A percentile compares a stretch with the other conserved stretches of the same genome.
Conservation (phyloP, 805 yeast genomes). For the Cyberlindnera samutprakarnensis region DNA sequence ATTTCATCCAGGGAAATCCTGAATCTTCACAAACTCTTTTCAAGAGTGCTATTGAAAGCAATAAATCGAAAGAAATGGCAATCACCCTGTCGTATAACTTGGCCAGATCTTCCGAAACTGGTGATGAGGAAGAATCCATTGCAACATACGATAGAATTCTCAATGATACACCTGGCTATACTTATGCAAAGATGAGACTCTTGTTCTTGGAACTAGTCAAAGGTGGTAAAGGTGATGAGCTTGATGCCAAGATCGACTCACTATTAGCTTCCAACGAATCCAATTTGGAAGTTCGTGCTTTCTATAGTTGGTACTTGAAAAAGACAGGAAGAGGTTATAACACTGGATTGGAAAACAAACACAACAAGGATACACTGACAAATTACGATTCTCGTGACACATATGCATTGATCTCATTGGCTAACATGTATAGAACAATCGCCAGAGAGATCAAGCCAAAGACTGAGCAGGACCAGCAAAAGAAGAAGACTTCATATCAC, state of each 20-base stretch:
- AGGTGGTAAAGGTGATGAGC: constrained; percentile 29
- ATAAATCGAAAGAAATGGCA: constrained; percentile 30
- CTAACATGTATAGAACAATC: constrained; percentile 74
- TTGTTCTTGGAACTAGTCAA: constrained; percentile 53
- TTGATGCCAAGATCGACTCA: constrained; percentile 45
- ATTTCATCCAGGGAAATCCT: constrained; percentile 55
- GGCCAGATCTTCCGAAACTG: constrained; percentile 66
- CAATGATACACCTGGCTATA: constrained; percentile 55
- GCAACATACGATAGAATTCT: constrained; percentile 48
- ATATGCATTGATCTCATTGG: constrained; percentile 84
- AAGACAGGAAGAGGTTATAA: constrained; percentile 41
- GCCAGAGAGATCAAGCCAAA: constrained; percentile 65
- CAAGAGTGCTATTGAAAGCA: constrained; percentile 38
- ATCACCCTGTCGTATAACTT: constrained; percentile 59
- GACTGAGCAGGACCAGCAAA: constrained; percentile 42
- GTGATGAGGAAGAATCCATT: constrained; percentile 21
- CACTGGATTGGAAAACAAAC: constrained; percentile 60
- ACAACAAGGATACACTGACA: constrained; percentile 78
- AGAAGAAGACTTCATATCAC: constrained; percentile 64
- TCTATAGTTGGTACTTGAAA: constrained; percentile 82
- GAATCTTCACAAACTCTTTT: constrained; percentile 53
- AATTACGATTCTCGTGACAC: constrained; percentile 81
- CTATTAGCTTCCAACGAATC: constrained; percentile 48
- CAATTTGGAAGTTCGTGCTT: constrained; percentile 78
- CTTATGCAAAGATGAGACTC: constrained; percentile 67